Evolutionary conservation across 1,284 basidiomycete species (phyloP), one percentile per base, ranked within the genome.

Genomic region (Ustilago esculenta): DNA sequence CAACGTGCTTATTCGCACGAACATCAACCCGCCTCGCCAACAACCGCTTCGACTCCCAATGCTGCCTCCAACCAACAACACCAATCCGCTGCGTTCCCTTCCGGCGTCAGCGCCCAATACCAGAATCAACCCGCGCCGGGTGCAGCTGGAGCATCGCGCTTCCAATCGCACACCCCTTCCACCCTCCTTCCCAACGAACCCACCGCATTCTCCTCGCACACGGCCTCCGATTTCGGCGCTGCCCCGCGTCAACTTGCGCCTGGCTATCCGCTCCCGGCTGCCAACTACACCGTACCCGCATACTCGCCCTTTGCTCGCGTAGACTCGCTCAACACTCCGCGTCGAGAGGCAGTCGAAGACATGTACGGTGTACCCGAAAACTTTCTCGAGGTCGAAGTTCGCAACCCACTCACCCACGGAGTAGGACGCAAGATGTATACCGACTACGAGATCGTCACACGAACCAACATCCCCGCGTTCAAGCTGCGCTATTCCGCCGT

Each of bases 401-500:
- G 92, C 73, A 97, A 96, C 81, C 93, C 95, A 2, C 91, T 95
- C 83, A 99, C 96, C 0, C 94, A 98, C 79, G 94, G 79, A 11
- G 71, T 74, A 17, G 80, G 80, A 1, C 86, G 95, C 75, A 97
- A 97, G 86, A 96, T 95, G 93, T 98, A 92, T 83, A 99, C 95
- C 42, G 94, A 98, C 86, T 98, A 98, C 81, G 95, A 99, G 85
- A 90, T 99, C 70, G 90, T 97, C 48, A 97, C 94, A 86, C 61
- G 97, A 90, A 98, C 95, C 72, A 98, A 98, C 84, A 98, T 98
- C 75, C 96, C 95, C 25, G 96, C 95, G 1, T 98, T 98, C 87
- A 96, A 97, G 82, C 87, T 98, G 50, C 90, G 92, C 37, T 94
- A 96, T 84, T 97, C 94, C 2, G 86, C 92, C 41, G 96, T 98